Percentiles rank a stretch among this genome's conserved stretches.
These are phyloP conservation scores for Pholiota microspora DNA, from an alignment of 768 basidiomycete genomes.

Conservation along the genomic window DNA sequence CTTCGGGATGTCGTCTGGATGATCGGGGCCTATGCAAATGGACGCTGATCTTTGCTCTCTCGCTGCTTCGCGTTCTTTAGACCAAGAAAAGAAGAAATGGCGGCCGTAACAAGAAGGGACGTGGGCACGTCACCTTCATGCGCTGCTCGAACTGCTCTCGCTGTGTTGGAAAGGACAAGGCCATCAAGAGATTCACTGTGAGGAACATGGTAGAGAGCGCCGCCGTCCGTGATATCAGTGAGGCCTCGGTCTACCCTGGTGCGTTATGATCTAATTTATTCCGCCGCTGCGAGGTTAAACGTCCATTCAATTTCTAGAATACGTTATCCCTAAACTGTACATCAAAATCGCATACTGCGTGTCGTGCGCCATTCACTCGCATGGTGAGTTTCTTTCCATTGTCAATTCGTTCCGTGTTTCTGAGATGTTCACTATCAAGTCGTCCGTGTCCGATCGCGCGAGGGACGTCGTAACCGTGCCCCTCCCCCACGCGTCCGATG, in stretches of 20 bases:
- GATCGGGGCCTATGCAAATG: background rate
- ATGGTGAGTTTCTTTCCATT: conserved; percentile 59
- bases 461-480: conserved; percentile 95
- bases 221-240: conserved; percentile 95
- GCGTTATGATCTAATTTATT: conserved; percentile 25
- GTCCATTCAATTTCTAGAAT: conserved; percentile 54
- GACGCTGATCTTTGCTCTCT: conserved; percentile 17
- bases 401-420: background rate
- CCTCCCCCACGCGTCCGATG: conserved; percentile 95
- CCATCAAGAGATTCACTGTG: conserved; percentile 99
- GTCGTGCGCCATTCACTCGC: conserved; percentile 98
- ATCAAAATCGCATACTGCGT: conserved; percentile 99
- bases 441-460: conserved; percentile 95
- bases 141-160: conserved; percentile 99
- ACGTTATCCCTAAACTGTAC: conserved; percentile 95
- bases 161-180: conserved; percentile 98
- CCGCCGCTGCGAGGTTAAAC: background rate
- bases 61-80: conserved; percentile 37
- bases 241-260: conserved; percentile 93
- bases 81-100: conserved; percentile 99
- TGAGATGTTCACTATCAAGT: conserved; percentile 46
- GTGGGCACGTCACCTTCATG: conserved; percentile 92
- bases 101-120: conserved; percentile 99
- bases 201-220: conserved; percentile 99
- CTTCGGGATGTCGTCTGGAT: conserved; percentile 32